Evolutionary conservation across 345 rosid species (phyloP).

Genomic region (Brassica juncea): DNA sequence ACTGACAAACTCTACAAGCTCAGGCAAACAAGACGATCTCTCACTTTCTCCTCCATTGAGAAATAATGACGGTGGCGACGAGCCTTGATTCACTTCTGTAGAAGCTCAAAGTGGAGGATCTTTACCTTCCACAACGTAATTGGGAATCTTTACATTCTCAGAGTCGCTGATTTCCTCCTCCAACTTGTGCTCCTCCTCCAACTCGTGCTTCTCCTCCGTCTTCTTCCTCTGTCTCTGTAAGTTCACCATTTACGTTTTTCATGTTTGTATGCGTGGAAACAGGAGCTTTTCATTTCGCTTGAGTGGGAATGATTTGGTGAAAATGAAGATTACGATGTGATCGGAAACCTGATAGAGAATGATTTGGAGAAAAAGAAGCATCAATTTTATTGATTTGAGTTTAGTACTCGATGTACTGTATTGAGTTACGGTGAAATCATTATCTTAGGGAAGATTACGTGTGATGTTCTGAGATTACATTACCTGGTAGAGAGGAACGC

Average conservation of each 20-base stretch:
- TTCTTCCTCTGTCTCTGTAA: conserved; percentile 75
- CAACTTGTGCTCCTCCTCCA: conserved; percentile 28
- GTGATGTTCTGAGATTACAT: not conserved
- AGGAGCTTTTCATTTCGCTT: conserved; percentile 5
- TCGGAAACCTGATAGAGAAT: too few species aligned
- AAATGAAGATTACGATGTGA: too few species aligned
- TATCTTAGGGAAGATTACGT: not conserved
- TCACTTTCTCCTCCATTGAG: not conserved
- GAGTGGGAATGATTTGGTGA: conserved; percentile 2
- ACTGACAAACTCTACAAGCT: too few species aligned
- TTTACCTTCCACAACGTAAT: conserved; percentile 73
- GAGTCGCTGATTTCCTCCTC: conserved; percentile 38
- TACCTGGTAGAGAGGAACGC: conserved; percentile 48
- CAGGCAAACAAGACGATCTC: too few species aligned
- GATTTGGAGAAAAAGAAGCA: not conserved
- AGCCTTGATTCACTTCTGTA: conserved; percentile 60
- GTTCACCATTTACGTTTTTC: conserved; percentile 13
- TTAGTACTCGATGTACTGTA: not conserved
- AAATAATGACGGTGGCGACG: conserved; percentile 58
- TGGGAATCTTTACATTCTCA: conserved; percentile 82
- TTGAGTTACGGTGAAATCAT: not conserved
- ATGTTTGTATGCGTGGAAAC: not conserved
- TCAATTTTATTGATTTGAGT: not conserved
- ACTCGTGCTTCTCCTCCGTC: conserved; percentile 33
- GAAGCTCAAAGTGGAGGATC: conserved; percentile 71